Conservation (phyloP, 2,329 filamentous ascomycete species). For the Penicillium rolfsii region DNA sequence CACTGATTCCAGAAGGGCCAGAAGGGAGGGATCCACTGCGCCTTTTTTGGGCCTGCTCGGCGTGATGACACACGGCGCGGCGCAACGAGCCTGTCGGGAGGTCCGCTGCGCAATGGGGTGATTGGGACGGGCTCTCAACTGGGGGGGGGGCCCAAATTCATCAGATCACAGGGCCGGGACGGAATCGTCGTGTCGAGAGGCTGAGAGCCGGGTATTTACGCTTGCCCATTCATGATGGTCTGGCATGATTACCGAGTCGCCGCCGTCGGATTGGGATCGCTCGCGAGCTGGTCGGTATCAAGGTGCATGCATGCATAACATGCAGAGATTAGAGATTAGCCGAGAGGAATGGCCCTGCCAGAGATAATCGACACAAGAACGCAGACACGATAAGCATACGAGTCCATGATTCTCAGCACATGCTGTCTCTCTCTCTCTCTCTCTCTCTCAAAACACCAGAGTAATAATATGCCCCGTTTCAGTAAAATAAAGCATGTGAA, state of each 20-base stretch:
- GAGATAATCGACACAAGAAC: not conserved
- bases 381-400: not conserved
- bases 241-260: not conserved
- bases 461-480: not conserved
- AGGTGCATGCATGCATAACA: not conserved
- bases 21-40: constrained; percentile 25
- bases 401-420: not conserved
- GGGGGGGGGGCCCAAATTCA: not conserved
- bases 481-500: constrained; percentile 21
- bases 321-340: not conserved
- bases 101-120: not conserved
- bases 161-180: not conserved
- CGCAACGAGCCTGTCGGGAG: constrained; percentile 24
- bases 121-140: not conserved
- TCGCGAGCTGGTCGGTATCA: not conserved
- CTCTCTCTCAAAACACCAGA: too few species aligned
- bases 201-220: not conserved
- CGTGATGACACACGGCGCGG: constrained; percentile 29
- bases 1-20: constrained; percentile 18
- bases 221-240: not conserved
- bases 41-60: constrained; percentile 26
- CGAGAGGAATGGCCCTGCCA: not conserved
- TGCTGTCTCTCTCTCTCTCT: not conserved
- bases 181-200: too few species aligned
- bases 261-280: not conserved